These are phyloP conservation scores for Aspergillus sp. DNA, from an alignment of 2,329 filamentous ascomycete genomes.

Conservation along the genomic window DNA sequence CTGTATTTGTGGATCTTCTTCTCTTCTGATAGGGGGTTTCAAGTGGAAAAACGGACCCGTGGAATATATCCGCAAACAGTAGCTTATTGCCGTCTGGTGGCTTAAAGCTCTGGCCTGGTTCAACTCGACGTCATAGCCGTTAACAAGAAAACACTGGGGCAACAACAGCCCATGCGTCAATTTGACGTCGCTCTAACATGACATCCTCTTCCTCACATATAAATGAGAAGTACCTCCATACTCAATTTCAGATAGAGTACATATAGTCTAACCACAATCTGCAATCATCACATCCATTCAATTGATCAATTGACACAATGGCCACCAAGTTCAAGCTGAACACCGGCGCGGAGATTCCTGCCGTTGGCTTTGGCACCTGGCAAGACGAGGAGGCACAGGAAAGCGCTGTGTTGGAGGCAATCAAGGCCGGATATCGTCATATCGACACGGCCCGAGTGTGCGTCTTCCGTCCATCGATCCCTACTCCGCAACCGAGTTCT, in stretches of 20 bases:
- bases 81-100: neutral
- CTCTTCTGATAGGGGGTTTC: too few relatives aligned
- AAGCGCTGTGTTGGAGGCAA: slow-evolving; percentile 46
- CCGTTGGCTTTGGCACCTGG: slow-evolving; percentile 56
- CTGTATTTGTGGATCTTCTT: too few relatives aligned
- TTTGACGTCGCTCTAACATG: slow-evolving; percentile 4
- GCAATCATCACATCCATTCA: neutral
- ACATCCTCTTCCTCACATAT: neutral
- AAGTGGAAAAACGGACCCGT: too few relatives aligned
- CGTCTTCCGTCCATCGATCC: slow-evolving; percentile 9
- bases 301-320: slow-evolving; percentile 15
- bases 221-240: neutral
- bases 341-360: slow-evolving; percentile 48
- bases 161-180: slow-evolving; percentile 13
- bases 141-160: neutral
- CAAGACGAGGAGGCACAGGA: slow-evolving; percentile 53
- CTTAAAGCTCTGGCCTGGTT: neutral
- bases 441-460: slow-evolving; percentile 53
- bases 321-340: slow-evolving; percentile 46
- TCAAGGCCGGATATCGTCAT: slow-evolving; percentile 55
- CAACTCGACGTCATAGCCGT: slow-evolving; percentile 12
- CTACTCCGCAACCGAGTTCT: neutral
- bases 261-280: neutral
- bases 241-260: neutral
- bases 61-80: too few relatives aligned